Percentiles rank a stretch among this genome's conserved stretches.
Evolutionary conservation across 2,329 filamentous ascomycete genomes (phyloP).

Genomic region (Pyricularia pennisetigena): DNA sequence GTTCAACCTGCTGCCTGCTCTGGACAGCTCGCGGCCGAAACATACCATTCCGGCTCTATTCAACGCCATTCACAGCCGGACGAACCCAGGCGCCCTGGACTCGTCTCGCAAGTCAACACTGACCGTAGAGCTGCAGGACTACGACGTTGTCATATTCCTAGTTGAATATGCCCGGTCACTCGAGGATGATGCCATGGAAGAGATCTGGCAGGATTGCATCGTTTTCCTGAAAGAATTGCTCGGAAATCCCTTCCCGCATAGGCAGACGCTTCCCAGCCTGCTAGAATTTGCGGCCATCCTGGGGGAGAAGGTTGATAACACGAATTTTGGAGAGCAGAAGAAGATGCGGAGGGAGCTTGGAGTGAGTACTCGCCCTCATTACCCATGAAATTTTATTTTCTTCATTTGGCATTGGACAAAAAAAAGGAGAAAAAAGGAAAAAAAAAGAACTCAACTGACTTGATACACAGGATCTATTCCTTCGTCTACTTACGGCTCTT

Average conservation of each 20-base stretch:
- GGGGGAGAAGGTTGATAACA: conserved; percentile 94
- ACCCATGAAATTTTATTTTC: background rate
- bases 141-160: conserved; percentile 78
- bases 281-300: conserved; percentile 84
- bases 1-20: conserved; percentile 78
- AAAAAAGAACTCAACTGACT: conserved; percentile 16
- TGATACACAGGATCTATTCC: conserved; percentile 64
- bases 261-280: conserved; percentile 77
- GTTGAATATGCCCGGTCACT: conserved; percentile 83
- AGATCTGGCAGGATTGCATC: conserved; percentile 94
- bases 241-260: conserved; percentile 87
- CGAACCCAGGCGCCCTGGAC: conserved; percentile 73
- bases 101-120: conserved; percentile 75
- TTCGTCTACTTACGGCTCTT: conserved; percentile 80
- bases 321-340: conserved; percentile 88
- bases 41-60: conserved; percentile 90
- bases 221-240: conserved; percentile 83
- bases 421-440: background rate
- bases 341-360: conserved; percentile 86
- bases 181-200: conserved; percentile 95
- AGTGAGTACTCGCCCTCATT: conserved; percentile 38
- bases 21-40: conserved; percentile 84
- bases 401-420: background rate
- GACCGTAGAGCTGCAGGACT: conserved; percentile 74
- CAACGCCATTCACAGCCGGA: conserved; percentile 91